These are phyloP conservation scores for Haplographium delicatum DNA, from an alignment of 495 filamentous ascomycete genomes.

Conservation along the genomic window DNA sequence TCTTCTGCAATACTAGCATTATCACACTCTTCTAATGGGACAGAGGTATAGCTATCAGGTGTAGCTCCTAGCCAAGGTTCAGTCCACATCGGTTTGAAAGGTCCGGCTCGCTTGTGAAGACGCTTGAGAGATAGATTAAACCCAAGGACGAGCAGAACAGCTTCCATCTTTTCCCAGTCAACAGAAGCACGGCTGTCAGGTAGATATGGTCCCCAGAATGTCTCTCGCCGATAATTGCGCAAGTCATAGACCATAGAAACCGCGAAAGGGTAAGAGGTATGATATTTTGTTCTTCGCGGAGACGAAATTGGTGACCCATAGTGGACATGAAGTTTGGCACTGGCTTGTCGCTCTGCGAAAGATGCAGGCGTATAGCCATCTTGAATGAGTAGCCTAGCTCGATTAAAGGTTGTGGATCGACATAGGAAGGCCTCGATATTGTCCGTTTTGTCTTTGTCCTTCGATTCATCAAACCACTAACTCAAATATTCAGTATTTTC, in stretches of 20 bases:
- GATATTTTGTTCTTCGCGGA: constrained; percentile 25
- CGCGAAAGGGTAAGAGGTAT: constrained; percentile 46
- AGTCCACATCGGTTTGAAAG: constrained; percentile 41
- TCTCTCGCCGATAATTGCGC: constrained; percentile 49
- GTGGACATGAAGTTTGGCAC: constrained; percentile 57
- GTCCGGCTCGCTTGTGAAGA: constrained; percentile 29
- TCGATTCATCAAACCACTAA: constrained; percentile 25
- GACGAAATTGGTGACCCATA: constrained; percentile 46
- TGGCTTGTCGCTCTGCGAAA: constrained; percentile 41
- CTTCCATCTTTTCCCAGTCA: constrained; percentile 69
- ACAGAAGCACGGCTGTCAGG: constrained; percentile 45
- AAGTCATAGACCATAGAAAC: constrained; percentile 60
- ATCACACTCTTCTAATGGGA: constrained; percentile 18
- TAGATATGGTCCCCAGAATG: constrained; percentile 58
- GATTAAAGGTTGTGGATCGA: constrained; percentile 48
- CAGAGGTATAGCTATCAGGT: constrained; percentile 39
- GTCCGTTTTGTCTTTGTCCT: constrained; percentile 26
- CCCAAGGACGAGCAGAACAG: constrained; percentile 54
- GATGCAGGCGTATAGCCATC: not conserved
- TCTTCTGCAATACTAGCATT: constrained; percentile 36
- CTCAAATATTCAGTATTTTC: constrained; percentile 29
- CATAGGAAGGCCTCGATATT: constrained; percentile 39
- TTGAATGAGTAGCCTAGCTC: constrained; percentile 24
- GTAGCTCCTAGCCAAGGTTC: constrained; percentile 48
- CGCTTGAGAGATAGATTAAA: constrained; percentile 46